These are phyloP conservation scores for Bisporella sp. DNA, from an alignment of 2,329 filamentous ascomycete genomes.

Conservation along the genomic window DNA sequence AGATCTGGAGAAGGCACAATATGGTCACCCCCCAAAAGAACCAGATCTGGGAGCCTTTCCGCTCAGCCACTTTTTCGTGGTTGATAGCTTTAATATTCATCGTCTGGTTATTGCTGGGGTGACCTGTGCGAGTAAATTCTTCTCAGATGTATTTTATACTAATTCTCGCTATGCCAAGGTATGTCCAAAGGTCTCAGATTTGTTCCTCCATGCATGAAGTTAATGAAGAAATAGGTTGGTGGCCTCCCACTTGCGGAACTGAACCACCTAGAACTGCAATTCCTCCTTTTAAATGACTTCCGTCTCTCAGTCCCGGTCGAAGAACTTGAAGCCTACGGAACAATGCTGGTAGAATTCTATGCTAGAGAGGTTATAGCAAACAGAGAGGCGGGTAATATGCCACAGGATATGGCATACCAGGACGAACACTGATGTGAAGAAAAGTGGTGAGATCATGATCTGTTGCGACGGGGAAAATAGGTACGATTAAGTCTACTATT, in stretches of 20 bases:
- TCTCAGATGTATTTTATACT: conserved; percentile 97
- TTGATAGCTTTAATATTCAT: conserved; percentile 99
- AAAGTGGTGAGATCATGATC: too few species aligned
- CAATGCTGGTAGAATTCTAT: conserved; percentile 98
- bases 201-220: conserved; percentile 1
- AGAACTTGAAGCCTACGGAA: conserved; percentile 93
- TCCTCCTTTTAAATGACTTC: conserved; percentile 92
- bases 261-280: conserved; percentile 94
- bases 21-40: conserved; percentile 21
- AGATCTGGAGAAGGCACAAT: conserved; percentile 21
- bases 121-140: conserved; percentile 98
- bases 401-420: background rate
- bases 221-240: conserved; percentile 61
- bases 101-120: conserved; percentile 93
- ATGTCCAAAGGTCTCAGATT: conserved; percentile 18
- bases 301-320: conserved; percentile 87
- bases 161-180: conserved; percentile 99
- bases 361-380: conserved; percentile 78
- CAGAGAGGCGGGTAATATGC: conserved; percentile 18
- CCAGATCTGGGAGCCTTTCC: conserved; percentile 17
- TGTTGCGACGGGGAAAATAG: too few species aligned
- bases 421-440: too few species aligned
- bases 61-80: conserved; percentile 75
- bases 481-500: too few species aligned
- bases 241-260: conserved; percentile 86